Percentiles rank a stretch among this genome's conserved stretches.
phyloP scores from a whole-genome alignment of 257 asterid genomes.

The Nicotiana undulata region DNA sequence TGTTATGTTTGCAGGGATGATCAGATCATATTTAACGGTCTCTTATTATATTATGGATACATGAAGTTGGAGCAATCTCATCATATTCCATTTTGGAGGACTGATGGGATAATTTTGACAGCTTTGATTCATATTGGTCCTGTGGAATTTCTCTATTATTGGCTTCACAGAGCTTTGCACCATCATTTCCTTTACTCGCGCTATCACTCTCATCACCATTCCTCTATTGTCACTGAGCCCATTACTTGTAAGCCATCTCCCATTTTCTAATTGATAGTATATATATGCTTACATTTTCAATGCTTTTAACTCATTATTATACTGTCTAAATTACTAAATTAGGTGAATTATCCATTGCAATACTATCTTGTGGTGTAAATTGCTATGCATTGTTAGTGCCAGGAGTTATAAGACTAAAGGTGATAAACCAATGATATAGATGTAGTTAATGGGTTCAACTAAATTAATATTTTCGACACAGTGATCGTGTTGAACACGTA shows the following conservation, averaged over 20 bases:
- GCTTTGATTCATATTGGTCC: constrained; percentile 51
- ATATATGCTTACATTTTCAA: too few relatives aligned
- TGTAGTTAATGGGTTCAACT: too few relatives aligned
- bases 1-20: constrained; percentile 49
- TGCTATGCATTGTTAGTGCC: too few relatives aligned
- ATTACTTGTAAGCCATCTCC: constrained; percentile 47
- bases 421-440: too few relatives aligned
- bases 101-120: constrained; percentile 46
- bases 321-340: too few relatives aligned
- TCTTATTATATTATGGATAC: constrained; percentile 30
- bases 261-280: not conserved
- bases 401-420: too few relatives aligned
- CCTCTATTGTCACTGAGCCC: constrained; percentile 81
- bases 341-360: too few relatives aligned
- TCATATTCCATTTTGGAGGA: constrained; percentile 53
- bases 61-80: constrained; percentile 7
- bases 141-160: constrained; percentile 77
- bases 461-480: too few relatives aligned
- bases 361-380: too few relatives aligned
- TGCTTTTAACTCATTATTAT: too few relatives aligned
- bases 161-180: constrained; percentile 53
- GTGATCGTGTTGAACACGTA: too few relatives aligned
- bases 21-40: constrained; percentile 60
- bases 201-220: constrained; percentile 84
- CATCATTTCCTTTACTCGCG: constrained; percentile 83